These are phyloP conservation scores for Calocybe gambosa DNA, from an alignment of 1,284 basidiomycete species.

Conservation along the genomic window DNA sequence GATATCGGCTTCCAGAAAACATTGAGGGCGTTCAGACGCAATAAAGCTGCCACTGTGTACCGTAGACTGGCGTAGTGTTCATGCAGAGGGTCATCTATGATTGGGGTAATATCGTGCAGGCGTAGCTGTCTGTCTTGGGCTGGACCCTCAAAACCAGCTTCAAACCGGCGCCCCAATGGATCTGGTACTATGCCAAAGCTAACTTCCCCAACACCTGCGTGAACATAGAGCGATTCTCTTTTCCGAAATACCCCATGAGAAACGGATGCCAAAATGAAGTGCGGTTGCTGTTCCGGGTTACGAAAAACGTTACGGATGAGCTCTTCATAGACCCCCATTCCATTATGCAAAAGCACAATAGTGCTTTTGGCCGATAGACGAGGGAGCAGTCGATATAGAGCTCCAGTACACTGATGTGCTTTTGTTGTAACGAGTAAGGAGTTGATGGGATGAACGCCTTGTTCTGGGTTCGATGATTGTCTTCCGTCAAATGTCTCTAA, in stretches of 20 bases:
- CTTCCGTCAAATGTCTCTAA: conserved; percentile 38
- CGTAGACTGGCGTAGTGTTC: conserved; percentile 55
- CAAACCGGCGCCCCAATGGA: conserved; percentile 51
- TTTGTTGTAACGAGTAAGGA: conserved; percentile 84
- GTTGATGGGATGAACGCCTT: conserved; percentile 28
- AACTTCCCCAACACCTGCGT: conserved; percentile 70
- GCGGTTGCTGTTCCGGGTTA: conserved; percentile 68
- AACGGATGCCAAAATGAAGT: conserved; percentile 82
- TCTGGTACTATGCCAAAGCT: conserved; percentile 80
- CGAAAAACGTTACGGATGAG: conserved; percentile 69
- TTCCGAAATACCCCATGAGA: conserved; percentile 73
- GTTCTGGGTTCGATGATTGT: conserved; percentile 9
- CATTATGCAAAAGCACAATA: conserved; percentile 89
- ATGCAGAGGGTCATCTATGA: conserved; percentile 31
- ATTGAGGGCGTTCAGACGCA: conserved; percentile 50
- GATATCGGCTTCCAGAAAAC: conserved; percentile 67
- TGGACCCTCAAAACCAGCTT: conserved; percentile 39
- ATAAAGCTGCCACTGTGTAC: conserved; percentile 64
- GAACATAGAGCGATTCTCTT: conserved; percentile 54
- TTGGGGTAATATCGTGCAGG: conserved; percentile 52
- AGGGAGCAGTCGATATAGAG: conserved; percentile 55
- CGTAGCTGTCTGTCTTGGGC: conserved; percentile 33
- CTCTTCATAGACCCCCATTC: conserved; percentile 85
- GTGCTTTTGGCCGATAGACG: conserved; percentile 70
- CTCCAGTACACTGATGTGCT: conserved; percentile 57